Percentiles rank a stretch among this genome's conserved stretches.
These are phyloP conservation scores for Fusarium clavum DNA, from an alignment of 2,329 filamentous ascomycete species.

Conservation along the genomic window DNA sequence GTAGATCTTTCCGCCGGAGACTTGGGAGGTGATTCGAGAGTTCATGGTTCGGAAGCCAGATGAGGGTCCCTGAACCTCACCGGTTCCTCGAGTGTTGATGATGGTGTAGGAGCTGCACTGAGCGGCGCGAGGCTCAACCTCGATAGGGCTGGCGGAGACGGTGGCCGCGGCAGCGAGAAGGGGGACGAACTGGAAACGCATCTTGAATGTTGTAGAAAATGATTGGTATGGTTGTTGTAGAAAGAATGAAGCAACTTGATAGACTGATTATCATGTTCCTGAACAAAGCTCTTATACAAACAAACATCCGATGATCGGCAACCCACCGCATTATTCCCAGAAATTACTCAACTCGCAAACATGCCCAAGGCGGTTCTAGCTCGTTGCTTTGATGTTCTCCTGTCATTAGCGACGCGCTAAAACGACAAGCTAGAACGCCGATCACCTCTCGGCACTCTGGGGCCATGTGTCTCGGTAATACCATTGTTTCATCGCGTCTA, in stretches of 20 bases:
- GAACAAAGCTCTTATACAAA: not conserved
- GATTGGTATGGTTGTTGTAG: not conserved
- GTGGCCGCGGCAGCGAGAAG: not conserved
- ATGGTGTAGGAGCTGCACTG: constrained; percentile 20
- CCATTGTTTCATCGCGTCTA: not conserved
- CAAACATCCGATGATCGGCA: not conserved
- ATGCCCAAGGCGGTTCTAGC: not conserved
- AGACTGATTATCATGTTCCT: not conserved
- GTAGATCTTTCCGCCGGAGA: constrained; percentile 16
- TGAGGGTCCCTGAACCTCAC: constrained; percentile 7
- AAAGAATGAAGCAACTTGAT: not conserved
- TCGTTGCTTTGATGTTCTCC: not conserved
- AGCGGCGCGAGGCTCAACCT: not conserved
- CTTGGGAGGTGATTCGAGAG: constrained; percentile 5
- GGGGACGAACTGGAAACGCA: constrained; percentile 6
- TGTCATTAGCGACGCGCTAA: not conserved
- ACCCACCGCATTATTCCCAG: not conserved
- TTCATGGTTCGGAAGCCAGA: constrained; percentile 25
- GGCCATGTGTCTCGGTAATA: not conserved
- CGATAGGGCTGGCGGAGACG: not conserved
- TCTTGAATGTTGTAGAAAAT: not conserved
- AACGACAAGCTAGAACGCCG: not conserved
- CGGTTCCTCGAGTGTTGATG: constrained; percentile 24
- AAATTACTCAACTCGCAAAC: not conserved
- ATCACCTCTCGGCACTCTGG: not conserved